Conservation (phyloP, 2,329 filamentous ascomycete species). For the Fusarium veterinarium region DNA sequence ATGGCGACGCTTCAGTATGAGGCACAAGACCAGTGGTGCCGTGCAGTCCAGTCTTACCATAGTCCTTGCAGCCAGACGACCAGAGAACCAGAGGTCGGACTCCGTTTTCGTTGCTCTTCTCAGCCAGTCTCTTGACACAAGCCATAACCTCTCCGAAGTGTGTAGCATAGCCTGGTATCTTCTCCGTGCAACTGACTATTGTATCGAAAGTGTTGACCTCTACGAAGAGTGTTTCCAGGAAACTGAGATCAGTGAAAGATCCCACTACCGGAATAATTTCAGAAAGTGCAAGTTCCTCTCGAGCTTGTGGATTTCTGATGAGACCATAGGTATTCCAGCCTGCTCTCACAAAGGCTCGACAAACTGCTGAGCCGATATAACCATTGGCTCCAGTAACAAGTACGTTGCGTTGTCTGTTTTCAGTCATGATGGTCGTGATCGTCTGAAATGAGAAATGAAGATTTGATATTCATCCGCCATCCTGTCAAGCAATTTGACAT, state of each 20-base stretch:
- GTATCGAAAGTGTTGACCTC: conserved; percentile 51
- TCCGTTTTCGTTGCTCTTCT: conserved; percentile 48
- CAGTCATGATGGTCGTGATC: conserved; percentile 4
- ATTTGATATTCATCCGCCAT: neutral
- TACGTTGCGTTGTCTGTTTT: conserved; percentile 40
- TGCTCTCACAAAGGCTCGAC: conserved; percentile 57
- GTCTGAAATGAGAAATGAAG: neutral
- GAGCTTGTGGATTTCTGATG: conserved; percentile 50
- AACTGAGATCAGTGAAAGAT: conserved; percentile 49
- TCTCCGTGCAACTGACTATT: conserved; percentile 57
- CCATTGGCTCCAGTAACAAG: conserved; percentile 62
- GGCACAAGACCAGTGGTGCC: conserved; percentile 51
- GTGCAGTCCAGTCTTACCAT: conserved; percentile 53
- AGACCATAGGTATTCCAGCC: conserved; percentile 60
- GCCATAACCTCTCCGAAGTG: conserved; percentile 53
- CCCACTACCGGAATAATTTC: conserved; percentile 58
- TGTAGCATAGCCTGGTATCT: conserved; percentile 52
- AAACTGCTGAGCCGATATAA: conserved; percentile 60
- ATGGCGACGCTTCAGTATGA: conserved; percentile 56
- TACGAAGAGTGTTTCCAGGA: conserved; percentile 44
- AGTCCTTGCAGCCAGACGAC: conserved; percentile 63
- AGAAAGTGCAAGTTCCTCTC: conserved; percentile 45
- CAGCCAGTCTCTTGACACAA: conserved; percentile 50
- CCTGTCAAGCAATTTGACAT: neutral
- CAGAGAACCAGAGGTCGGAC: conserved; percentile 57